Evolutionary conservation across 169 alveolate genomes (phyloP).

Genomic region (Cryptosporidium ubiquitum): DNA sequence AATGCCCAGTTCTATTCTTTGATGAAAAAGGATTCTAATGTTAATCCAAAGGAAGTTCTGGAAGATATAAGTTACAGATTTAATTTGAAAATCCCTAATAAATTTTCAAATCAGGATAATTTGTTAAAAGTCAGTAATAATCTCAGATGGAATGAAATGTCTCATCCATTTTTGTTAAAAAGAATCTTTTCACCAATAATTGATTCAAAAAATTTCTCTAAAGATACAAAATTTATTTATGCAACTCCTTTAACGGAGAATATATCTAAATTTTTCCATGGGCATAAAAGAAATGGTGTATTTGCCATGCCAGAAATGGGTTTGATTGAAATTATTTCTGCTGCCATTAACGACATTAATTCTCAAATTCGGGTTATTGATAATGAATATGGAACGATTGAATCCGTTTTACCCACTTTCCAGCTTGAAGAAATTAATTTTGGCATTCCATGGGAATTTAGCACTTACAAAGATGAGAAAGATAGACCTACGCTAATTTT

Average conservation of each 20-base stretch:
- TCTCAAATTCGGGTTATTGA: background rate
- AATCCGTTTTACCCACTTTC: background rate
- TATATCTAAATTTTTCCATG: constrained; percentile 21
- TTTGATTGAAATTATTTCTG: constrained; percentile 36
- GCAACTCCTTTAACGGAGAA: constrained; percentile 38
- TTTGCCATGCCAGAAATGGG: constrained; percentile 34
- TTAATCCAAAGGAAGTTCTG: background rate
- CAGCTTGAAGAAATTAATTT: constrained; percentile 10
- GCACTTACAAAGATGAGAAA: background rate
- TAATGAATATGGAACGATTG: background rate
- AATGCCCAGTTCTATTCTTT: constrained; percentile 12
- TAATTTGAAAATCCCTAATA: background rate
- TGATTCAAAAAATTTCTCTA: background rate
- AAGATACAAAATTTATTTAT: background rate
- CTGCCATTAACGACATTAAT: constrained; percentile 24
- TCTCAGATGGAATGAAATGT: constrained; percentile 36
- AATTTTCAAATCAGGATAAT: background rate
- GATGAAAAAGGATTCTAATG: background rate
- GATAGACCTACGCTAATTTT: constrained; percentile 8
- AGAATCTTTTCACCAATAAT: constrained; percentile 32
- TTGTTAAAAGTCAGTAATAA: background rate
- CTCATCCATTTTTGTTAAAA: constrained; percentile 56
- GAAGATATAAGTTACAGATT: background rate
- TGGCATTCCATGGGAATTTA: constrained; percentile 36
- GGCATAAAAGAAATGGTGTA: constrained; percentile 14